Conservation (phyloP, 139 green algal species). For the Haematococcus lacustris region DNA sequence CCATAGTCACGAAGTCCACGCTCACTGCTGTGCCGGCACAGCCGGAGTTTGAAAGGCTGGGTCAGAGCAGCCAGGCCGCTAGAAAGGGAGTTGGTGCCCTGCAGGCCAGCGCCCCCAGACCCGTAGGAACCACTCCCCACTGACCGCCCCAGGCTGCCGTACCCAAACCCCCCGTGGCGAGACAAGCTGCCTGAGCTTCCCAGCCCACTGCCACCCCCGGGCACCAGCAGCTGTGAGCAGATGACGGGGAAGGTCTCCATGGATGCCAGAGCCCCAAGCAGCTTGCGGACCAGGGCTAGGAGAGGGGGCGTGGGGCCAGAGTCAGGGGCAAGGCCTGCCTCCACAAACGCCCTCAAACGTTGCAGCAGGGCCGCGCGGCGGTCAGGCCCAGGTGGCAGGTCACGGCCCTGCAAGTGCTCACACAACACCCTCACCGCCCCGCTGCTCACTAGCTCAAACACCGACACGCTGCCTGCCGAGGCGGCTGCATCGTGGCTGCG, state of each 20-base stretch:
- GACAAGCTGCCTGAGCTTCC: background rate
- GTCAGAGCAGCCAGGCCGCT: conserved; percentile 63
- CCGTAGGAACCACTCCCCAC: too few species aligned
- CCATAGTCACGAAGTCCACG: conserved; percentile 68
- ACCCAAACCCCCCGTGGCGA: background rate
- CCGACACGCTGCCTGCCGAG: conserved; percentile 60
- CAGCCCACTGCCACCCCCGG: background rate
- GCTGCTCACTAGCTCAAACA: conserved; percentile 89
- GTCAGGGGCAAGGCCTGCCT: conserved; percentile 21
- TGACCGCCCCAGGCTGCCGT: conserved; percentile 48
- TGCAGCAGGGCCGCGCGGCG: conserved; percentile 37
- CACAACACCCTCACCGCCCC: conserved; percentile 59
- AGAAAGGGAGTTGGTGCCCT: conserved; percentile 20
- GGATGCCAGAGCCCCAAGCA: conserved; percentile 65
- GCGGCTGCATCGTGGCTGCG: too few species aligned
- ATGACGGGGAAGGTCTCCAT: conserved; percentile 73
- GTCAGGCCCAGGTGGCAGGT: conserved; percentile 13
- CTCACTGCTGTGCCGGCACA: conserved; percentile 22
- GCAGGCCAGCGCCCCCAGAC: conserved; percentile 6
- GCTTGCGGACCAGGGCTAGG: conserved; percentile 62
- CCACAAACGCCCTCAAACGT: conserved; percentile 51
- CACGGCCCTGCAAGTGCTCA: conserved; percentile 51
- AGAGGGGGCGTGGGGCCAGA: conserved; percentile 34
- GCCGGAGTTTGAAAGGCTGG: conserved; percentile 87
- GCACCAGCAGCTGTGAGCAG: conserved; percentile 1